These are phyloP conservation scores for Solanum megistacrolobum DNA, from an alignment of 257 asterid species.

Conservation along the genomic window DNA sequence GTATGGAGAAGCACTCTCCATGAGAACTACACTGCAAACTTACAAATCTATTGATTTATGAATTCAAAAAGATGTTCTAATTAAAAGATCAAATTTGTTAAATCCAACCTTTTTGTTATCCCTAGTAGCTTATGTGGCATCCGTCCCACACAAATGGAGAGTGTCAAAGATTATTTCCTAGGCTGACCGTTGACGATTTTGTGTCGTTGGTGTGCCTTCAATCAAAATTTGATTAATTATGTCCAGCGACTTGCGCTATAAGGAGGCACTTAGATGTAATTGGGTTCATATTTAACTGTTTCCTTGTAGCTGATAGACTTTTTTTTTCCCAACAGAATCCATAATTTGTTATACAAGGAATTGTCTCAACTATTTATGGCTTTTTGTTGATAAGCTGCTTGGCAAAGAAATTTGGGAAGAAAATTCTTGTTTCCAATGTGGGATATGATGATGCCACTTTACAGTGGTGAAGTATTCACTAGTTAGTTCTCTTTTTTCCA, in stretches of 20 bases:
- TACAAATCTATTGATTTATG: background rate
- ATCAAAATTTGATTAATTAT: background rate
- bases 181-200: background rate
- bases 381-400: background rate
- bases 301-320: background rate
- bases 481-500: background rate
- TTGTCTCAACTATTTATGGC: background rate
- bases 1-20: background rate
- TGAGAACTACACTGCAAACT: background rate
- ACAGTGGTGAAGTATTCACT: background rate
- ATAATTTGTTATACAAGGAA: background rate
- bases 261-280: background rate
- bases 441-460: background rate
- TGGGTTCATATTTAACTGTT: background rate
- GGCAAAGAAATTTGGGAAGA: background rate
- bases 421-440: background rate
- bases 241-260: background rate
- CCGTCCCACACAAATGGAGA: background rate
- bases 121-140: background rate
- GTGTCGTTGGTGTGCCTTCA: background rate
- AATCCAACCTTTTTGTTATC: background rate
- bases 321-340: background rate
- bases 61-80: background rate
- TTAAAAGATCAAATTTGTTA: background rate
- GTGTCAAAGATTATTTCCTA: background rate